These are phyloP conservation scores for Pythium angustatum DNA, from an alignment of 352 stramenopile species.

Conservation along the genomic window DNA sequence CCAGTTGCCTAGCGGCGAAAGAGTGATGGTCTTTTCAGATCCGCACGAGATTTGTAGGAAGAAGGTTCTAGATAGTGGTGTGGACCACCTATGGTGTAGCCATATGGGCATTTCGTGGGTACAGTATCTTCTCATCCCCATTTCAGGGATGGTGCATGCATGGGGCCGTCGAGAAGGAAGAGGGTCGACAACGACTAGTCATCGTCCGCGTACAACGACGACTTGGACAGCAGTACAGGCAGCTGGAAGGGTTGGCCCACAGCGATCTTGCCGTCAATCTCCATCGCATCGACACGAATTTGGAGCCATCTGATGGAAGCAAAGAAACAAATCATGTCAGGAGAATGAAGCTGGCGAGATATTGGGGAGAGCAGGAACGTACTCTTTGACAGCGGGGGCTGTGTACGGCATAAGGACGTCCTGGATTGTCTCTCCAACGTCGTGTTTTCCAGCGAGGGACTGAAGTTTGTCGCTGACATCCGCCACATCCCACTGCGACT, in stretches of 20 bases:
- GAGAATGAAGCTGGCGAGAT: no score
- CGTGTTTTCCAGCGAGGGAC: slow-evolving; percentile 78
- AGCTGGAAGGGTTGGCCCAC: slow-evolving; percentile 76
- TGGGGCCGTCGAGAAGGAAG: slow-evolving; percentile 8
- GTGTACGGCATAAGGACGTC: slow-evolving; percentile 77
- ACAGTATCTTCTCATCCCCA: slow-evolving; percentile 1
- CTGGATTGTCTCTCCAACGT: slow-evolving; percentile 62
- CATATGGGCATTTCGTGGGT: slow-evolving; percentile 7
- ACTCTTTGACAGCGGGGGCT: slow-evolving; percentile 87
- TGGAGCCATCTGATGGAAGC: slow-evolving; percentile 69
- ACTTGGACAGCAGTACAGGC: slow-evolving; percentile 86
- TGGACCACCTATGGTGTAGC: slow-evolving; percentile 26
- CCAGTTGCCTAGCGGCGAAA: no score
- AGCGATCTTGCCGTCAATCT: slow-evolving; percentile 85
- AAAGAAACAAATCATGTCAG: slow-evolving; percentile 8
- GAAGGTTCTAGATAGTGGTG: slow-evolving; percentile 31
- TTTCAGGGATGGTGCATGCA: background rate
- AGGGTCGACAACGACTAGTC: slow-evolving; percentile 42
- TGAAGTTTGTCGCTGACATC: slow-evolving; percentile 81
- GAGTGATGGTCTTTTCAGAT: slow-evolving; percentile 26
- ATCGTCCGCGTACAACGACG: slow-evolving; percentile 83
- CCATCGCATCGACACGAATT: slow-evolving; percentile 81
- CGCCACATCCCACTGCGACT: slow-evolving; percentile 70
- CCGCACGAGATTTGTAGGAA: background rate
- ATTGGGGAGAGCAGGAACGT: no score